Evolutionary conservation across 2,329 filamentous ascomycete species (phyloP).

Genomic region (Dendrostoma leiphaemia): DNA sequence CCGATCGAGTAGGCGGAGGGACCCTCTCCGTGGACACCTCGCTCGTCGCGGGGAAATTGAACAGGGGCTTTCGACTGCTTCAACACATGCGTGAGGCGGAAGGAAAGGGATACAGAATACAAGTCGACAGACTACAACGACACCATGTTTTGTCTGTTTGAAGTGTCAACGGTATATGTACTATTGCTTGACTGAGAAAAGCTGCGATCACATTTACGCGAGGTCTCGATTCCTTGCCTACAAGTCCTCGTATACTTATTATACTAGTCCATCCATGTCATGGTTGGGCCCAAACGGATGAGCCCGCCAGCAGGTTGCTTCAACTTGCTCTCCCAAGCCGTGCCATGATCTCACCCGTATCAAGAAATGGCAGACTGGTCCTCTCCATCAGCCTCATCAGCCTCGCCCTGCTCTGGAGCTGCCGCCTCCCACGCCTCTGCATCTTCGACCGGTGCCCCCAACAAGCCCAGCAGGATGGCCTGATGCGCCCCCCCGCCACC

Average conservation of each 20-base stretch:
- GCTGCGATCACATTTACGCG: not conserved
- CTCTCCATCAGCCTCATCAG: slow-evolving; percentile 22
- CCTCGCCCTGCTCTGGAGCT: slow-evolving; percentile 25
- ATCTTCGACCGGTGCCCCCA: slow-evolving; percentile 20
- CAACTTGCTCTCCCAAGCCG: not conserved
- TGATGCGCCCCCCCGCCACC: not conserved
- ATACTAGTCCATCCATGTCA: not conserved
- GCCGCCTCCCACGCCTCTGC: slow-evolving; percentile 24
- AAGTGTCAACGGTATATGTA: too few relatives aligned
- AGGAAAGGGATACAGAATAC: not conserved
- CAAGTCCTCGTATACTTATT: not conserved
- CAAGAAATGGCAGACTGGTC: slow-evolving; percentile 21
- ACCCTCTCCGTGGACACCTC: not conserved
- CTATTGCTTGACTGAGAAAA: too few relatives aligned
- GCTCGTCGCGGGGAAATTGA: not conserved
- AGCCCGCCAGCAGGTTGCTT: not conserved
- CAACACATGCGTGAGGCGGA: not conserved
- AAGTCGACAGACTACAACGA: not conserved
- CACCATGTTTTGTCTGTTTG: not conserved
- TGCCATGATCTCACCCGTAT: slow-evolving; percentile 13
- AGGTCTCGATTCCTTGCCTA: too few relatives aligned
- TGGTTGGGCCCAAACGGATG: not conserved
- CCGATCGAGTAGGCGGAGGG: not conserved
- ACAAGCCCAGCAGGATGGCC: not conserved
- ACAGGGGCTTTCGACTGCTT: not conserved